Conservation (phyloP, 805 yeast species). For the Candida jianshihensis region DNA sequence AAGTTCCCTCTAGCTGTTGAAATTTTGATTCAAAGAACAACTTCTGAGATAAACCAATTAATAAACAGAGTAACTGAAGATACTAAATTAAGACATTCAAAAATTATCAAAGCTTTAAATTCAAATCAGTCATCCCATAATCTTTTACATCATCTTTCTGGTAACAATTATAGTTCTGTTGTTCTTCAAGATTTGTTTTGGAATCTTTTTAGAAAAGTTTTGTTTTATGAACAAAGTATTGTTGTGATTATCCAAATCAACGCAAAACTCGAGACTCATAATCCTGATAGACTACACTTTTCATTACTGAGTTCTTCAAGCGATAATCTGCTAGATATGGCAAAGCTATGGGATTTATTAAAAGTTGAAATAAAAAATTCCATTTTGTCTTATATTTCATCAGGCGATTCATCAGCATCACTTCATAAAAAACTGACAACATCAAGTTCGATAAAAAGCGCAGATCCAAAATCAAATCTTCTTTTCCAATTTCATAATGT, state of each 20-base stretch:
- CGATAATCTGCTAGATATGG: slow-evolving; percentile 2
- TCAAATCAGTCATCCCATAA: slow-evolving; percentile 20
- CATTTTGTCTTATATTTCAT: slow-evolving; percentile 17
- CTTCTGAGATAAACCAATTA: slow-evolving; percentile 57
- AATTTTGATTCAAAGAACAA: slow-evolving; percentile 45
- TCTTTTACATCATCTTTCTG: slow-evolving; percentile 16
- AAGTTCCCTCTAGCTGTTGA: slow-evolving; percentile 53
- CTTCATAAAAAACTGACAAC: slow-evolving; percentile 7
- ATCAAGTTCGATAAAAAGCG: slow-evolving; percentile 23
- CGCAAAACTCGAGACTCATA: slow-evolving; percentile 21
- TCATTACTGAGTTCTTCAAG: background rate
- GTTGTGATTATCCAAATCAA: slow-evolving; percentile 56
- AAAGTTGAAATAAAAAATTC: slow-evolving; percentile 14
- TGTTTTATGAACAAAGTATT: slow-evolving; percentile 64
- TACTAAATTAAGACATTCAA: slow-evolving; percentile 49
- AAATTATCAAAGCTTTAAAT: slow-evolving; percentile 26
- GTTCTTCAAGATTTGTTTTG: slow-evolving; percentile 67
- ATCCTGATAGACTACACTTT: slow-evolving; percentile 9
- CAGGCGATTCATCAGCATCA: slow-evolving; percentile 6
- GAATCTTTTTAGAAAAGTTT: slow-evolving; percentile 55
- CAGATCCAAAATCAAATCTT: slow-evolving; percentile 17
- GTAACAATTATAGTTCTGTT: slow-evolving; percentile 41
- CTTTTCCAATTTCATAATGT: slow-evolving; percentile 32
- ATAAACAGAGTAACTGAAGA: slow-evolving; percentile 60
- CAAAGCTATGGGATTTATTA: slow-evolving; percentile 12